Percentiles rank a stretch among this genome's conserved stretches.
phyloP scores from a whole-genome alignment of 257 asterid genomes.

The Gentiana macrophylla region DNA sequence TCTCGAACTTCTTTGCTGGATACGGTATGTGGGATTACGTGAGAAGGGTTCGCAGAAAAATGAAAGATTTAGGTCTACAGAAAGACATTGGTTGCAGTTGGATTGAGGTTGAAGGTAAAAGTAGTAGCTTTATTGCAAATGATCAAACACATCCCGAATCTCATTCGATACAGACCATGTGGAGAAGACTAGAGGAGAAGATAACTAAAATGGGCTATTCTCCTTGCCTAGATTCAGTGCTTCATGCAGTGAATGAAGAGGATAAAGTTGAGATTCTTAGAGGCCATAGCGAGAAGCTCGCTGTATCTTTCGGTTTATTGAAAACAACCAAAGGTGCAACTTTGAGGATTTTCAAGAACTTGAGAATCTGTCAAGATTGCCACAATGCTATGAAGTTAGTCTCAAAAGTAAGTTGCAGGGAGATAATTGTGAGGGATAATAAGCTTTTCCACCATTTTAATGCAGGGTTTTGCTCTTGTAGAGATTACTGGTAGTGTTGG shows the following conservation, averaged over 20 bases:
- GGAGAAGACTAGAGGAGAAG: conserved; percentile 7
- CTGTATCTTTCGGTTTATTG: conserved; percentile 8
- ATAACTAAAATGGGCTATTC: conserved; percentile 4
- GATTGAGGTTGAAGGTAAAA: conserved; percentile 27
- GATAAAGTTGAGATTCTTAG: conserved; percentile 8
- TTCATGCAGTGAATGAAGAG: conserved; percentile 10
- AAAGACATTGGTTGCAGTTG: conserved; percentile 26
- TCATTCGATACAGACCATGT: conserved; percentile 4
- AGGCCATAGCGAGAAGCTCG: conserved; percentile 6
- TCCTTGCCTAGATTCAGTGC: conserved; percentile 12
- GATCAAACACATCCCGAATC: conserved; percentile 11
- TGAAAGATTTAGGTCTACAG: conserved; percentile 15
- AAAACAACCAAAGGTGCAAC: conserved; percentile 1
- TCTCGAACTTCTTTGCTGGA: conserved; percentile 22
- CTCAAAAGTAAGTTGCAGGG: conserved; percentile 4
- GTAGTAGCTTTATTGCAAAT: conserved; percentile 14
- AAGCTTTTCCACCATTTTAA: conserved; percentile 10
- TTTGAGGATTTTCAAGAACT: conserved; percentile 5
- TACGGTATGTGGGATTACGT: conserved; percentile 23
- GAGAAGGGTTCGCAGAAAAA: conserved; percentile 13
- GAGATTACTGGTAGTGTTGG: conserved; percentile 16
- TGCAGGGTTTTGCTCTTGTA: conserved; percentile 12
- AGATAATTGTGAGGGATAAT: conserved; percentile 15
- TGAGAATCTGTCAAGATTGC: conserved; percentile 7
- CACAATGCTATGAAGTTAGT: conserved; percentile 11